A percentile compares a stretch with the other conserved stretches of the same genome.
Evolutionary conservation across 2,329 filamentous ascomycete species (phyloP).

Genomic region (Apiospora koreana): DNA sequence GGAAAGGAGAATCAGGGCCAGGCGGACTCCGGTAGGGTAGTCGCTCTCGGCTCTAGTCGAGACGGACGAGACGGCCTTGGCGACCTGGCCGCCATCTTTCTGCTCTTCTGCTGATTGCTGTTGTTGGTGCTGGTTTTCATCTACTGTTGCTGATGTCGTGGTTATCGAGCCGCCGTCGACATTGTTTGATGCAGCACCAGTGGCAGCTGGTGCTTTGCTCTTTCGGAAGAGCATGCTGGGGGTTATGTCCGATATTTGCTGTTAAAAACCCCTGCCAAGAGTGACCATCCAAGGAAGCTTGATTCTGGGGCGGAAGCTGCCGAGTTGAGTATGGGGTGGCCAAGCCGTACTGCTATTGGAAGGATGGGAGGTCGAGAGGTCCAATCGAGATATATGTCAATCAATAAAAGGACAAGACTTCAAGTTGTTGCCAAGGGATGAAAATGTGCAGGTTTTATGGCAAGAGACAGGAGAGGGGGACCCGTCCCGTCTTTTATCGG

Average conservation of each 20-base stretch:
- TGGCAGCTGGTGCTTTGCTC: not conserved
- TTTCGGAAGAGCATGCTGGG: slow-evolving; percentile 1
- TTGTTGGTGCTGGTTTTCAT: not conserved
- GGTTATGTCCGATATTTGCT: not conserved
- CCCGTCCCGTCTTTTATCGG: not conserved
- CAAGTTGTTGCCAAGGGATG: not conserved
- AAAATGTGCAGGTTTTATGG: not conserved
- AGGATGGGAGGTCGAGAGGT: not conserved
- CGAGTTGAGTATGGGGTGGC: not conserved
- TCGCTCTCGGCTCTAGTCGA: slow-evolving; percentile 22
- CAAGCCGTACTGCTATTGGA: not conserved
- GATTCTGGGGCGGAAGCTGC: not conserved
- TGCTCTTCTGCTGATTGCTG: not conserved
- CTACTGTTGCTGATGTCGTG: not conserved
- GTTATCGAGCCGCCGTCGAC: not conserved
- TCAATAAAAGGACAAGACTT: not conserved
- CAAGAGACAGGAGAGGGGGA: not conserved
- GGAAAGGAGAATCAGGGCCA: slow-evolving; percentile 35
- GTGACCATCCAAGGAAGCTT: not conserved
- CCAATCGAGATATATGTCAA: not conserved
- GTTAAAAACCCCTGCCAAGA: not conserved
- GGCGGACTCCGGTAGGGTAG: slow-evolving; percentile 35
- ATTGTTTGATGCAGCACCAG: not conserved
- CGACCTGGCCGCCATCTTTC: not conserved
- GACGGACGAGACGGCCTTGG: not conserved